These are phyloP conservation scores for Begonia fuchsioides DNA, from an alignment of 306 rosid species.

Conservation along the genomic window DNA sequence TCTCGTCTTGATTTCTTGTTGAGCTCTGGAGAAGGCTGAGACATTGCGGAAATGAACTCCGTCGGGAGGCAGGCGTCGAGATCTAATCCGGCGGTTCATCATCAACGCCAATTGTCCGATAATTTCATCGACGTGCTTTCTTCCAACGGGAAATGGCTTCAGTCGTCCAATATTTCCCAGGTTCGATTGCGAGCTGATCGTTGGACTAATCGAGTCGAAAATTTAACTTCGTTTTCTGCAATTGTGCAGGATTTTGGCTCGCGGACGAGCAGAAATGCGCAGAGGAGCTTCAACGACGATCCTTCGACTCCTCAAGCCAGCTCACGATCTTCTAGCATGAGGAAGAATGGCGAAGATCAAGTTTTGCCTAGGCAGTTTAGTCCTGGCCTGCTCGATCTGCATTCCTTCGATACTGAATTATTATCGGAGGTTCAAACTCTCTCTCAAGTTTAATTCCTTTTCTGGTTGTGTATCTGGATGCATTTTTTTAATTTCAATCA, in stretches of 20 bases:
- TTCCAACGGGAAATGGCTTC: conserved; percentile 71
- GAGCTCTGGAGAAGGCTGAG: too few relatives aligned
- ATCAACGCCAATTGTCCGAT: conserved; percentile 83
- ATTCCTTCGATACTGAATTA: conserved; percentile 87
- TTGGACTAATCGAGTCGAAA: conserved; percentile 8
- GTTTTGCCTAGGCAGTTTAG: conserved; percentile 56
- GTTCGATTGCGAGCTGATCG: conserved; percentile 23
- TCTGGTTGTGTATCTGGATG: background rate
- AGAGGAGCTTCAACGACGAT: conserved; percentile 58
- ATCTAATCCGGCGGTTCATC: conserved; percentile 76
- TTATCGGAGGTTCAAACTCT: conserved; percentile 53
- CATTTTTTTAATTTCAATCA: background rate
- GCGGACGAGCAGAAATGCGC: conserved; percentile 58
- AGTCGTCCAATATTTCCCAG: conserved; percentile 85
- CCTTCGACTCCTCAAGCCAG: conserved; percentile 68
- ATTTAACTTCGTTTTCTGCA: conserved; percentile 9
- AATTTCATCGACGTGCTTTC: conserved; percentile 39
- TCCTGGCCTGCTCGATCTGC: conserved; percentile 95
- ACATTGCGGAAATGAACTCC: conserved; percentile 44
- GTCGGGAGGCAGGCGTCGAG: conserved; percentile 75
- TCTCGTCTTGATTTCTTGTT: too few relatives aligned
- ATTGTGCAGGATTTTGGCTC: conserved; percentile 27
- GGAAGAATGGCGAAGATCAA: conserved; percentile 44
- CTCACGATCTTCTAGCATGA: conserved; percentile 25
- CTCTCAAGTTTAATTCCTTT: background rate